Evolutionary conservation across 805 yeast genomes (phyloP).

Genomic region (Jamesozyma piceae): DNA sequence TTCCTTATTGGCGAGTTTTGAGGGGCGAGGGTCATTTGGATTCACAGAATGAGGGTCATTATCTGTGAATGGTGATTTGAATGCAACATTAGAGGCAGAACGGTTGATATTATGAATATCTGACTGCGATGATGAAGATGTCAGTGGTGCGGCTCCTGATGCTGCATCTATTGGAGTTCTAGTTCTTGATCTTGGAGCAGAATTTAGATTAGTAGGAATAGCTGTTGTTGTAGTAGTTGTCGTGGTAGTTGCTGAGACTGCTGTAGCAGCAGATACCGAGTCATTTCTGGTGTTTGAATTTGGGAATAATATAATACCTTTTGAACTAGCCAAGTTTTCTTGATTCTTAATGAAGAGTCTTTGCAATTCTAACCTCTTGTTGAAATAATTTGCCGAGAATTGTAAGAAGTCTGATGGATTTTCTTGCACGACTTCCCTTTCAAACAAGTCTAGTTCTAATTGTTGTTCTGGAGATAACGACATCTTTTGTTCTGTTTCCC

Average conservation of each 20-base stretch:
- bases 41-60: conserved; percentile 51
- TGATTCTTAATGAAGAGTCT: conserved; percentile 14
- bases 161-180: conserved; percentile 1
- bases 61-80: conserved; percentile 54
- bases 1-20: not conserved
- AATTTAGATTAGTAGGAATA: conserved; percentile 1
- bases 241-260: conserved; percentile 2
- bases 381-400: conserved; percentile 68
- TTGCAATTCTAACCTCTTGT: conserved; percentile 50
- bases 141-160: not conserved
- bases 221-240: not conserved
- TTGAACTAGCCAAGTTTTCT: conserved; percentile 35
- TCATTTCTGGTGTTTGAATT: conserved; percentile 21
- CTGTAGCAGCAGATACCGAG: conserved; percentile 22
- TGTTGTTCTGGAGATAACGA: conserved; percentile 17
- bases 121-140: too few species aligned
- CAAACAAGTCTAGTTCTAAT: conserved; percentile 53
- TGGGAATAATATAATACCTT: conserved; percentile 41
- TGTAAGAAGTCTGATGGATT: conserved; percentile 65
- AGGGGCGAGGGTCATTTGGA: conserved; percentile 2
- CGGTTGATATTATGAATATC: not conserved
- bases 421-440: conserved; percentile 42
- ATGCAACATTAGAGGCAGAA: conserved; percentile 24
- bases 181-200: conserved; percentile 6
- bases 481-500: conserved; percentile 1